These are phyloP conservation scores for Dendrothele bispora DNA, from an alignment of 768 basidiomycete genomes.

Conservation along the genomic window DNA sequence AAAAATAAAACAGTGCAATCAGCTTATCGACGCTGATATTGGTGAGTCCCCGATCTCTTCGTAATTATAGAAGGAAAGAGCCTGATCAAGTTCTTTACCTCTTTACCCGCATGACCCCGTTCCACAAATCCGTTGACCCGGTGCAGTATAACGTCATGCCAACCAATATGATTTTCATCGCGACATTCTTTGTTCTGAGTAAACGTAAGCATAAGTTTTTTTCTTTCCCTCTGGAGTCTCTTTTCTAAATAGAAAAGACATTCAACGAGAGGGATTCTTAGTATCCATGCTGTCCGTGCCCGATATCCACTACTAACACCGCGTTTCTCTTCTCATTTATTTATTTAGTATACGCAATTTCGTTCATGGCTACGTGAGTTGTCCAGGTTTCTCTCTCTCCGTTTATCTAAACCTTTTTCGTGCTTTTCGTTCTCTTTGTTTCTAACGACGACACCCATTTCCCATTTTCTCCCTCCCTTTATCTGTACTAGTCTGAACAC, in stretches of 20 bases:
- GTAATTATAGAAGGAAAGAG: no score
- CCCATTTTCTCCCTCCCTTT: no score
- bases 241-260: background rate
- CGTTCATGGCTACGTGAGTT: slow-evolving; percentile 66
- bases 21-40: slow-evolving; percentile 54
- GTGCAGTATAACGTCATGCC: slow-evolving; percentile 56
- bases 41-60: slow-evolving; percentile 28
- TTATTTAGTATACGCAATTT: slow-evolving; percentile 56
- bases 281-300: no score
- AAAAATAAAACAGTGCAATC: slow-evolving; percentile 40
- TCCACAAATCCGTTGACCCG: slow-evolving; percentile 3
- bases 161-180: slow-evolving; percentile 57
- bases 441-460: background rate
- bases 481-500: slow-evolving; percentile 53
- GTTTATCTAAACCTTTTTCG: no score
- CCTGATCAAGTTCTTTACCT: slow-evolving; percentile 18
- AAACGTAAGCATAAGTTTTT: slow-evolving; percentile 52
- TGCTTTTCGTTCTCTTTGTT: background rate
- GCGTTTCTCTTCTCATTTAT: slow-evolving; percentile 5
- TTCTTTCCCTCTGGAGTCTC: background rate
- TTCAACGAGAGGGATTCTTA: no score
- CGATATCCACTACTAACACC: no score
- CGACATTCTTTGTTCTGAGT: slow-evolving; percentile 62
- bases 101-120: background rate
- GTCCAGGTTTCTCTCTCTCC: background rate